Conservation (phyloP, 805 yeast genomes). For the Sugiyamaella americana region DNA sequence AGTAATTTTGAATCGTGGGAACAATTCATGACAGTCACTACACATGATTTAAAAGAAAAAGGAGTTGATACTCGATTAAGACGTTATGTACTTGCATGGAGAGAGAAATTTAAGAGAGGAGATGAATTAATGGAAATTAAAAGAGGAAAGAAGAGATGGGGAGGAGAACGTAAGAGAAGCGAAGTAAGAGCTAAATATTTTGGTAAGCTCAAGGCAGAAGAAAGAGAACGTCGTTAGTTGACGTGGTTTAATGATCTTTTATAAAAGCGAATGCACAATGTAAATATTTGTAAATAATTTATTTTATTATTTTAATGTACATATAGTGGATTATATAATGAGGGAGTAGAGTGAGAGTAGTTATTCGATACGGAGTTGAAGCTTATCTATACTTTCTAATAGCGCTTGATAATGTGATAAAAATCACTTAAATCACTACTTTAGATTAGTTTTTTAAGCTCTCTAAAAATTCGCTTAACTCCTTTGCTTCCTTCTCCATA, state of each 20-base stretch:
- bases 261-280: too few species aligned
- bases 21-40: constrained; percentile 51
- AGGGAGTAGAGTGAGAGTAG: too few species aligned
- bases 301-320: too few species aligned
- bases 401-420: too few species aligned
- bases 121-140: constrained; percentile 50
- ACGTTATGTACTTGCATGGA: constrained; percentile 61
- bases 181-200: constrained; percentile 48
- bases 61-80: constrained; percentile 73
- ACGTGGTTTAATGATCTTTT: too few species aligned
- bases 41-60: constrained; percentile 56
- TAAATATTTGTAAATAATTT: too few species aligned
- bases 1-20: constrained; percentile 72
- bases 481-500: constrained; percentile 66
- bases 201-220: constrained; percentile 30
- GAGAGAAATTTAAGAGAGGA: constrained; percentile 57
- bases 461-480: neutral
- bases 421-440: neutral
- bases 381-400: too few species aligned
- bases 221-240: too few species aligned
- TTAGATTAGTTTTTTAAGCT: neutral
- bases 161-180: constrained; percentile 80
- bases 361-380: too few species aligned
- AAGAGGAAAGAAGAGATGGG: constrained; percentile 68
- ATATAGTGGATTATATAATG: too few species aligned